A percentile compares a stretch with the other conserved stretches of the same genome.
phyloP scores from a whole-genome alignment of 345 rosid species.

The Dovyalis caffra region DNA sequence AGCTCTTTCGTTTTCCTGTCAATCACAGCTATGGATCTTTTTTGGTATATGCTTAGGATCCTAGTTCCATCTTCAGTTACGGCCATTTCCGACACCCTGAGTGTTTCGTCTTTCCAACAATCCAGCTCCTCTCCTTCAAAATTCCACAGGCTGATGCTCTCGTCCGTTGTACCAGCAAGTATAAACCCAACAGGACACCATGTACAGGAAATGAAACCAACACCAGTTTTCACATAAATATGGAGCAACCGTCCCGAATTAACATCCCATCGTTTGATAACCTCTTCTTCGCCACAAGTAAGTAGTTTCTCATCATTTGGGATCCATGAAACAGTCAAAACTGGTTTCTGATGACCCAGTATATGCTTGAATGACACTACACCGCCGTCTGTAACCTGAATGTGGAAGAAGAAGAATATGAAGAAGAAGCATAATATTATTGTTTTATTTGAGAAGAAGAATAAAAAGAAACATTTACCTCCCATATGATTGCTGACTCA shows the following conservation, averaged over 20 bases:
- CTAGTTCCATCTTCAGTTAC: slow-evolving; percentile 52
- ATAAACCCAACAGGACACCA: slow-evolving; percentile 61
- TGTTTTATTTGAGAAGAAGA: no score
- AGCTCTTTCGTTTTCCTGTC: slow-evolving; percentile 37
- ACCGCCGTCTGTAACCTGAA: slow-evolving; percentile 47
- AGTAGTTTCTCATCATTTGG: slow-evolving; percentile 59
- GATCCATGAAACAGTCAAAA: slow-evolving; percentile 61
- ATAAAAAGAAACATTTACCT: slow-evolving; percentile 34
- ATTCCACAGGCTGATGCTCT: slow-evolving; percentile 57
- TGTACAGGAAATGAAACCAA: slow-evolving; percentile 57
- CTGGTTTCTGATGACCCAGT: slow-evolving; percentile 56
- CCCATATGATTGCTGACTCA: slow-evolving; percentile 61
- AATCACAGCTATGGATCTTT: slow-evolving; percentile 44
- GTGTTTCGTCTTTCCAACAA: slow-evolving; percentile 51
- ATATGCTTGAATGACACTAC: slow-evolving; percentile 43
- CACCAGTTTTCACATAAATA: slow-evolving; percentile 49
- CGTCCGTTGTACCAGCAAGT: slow-evolving; percentile 51
- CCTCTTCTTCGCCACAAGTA: slow-evolving; percentile 62
- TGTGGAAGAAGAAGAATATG: no score
- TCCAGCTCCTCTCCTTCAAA: slow-evolving; percentile 55
- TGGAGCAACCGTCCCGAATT: slow-evolving; percentile 55
- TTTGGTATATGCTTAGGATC: slow-evolving; percentile 51
- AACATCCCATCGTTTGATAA: slow-evolving; percentile 59
- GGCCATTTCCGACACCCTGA: slow-evolving; percentile 57
- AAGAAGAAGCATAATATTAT: no score